These are phyloP conservation scores for Fusarium cyanostomum DNA, from an alignment of 2,329 filamentous ascomycete species.

Conservation along the genomic window DNA sequence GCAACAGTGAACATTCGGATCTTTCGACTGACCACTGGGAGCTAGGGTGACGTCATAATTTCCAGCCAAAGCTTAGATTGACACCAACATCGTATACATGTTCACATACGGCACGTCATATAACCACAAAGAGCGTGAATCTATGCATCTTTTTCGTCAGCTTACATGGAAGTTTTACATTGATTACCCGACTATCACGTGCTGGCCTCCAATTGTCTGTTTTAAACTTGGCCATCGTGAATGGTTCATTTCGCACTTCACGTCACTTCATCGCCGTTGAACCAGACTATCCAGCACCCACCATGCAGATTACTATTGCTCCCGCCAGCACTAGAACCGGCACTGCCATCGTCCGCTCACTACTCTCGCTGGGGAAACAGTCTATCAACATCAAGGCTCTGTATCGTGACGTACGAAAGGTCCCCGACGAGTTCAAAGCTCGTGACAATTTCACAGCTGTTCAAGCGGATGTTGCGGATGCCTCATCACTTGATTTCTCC, in stretches of 20 bases:
- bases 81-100: too few species aligned
- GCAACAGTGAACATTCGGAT: too few species aligned
- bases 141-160: too few species aligned
- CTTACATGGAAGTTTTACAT: too few species aligned
- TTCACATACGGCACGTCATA: too few species aligned
- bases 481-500: constrained; percentile 44
- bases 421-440: constrained; percentile 42
- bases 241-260: neutral
- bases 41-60: too few species aligned
- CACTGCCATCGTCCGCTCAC: constrained; percentile 42
- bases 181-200: too few species aligned
- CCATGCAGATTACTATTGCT: constrained; percentile 37
- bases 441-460: constrained; percentile 41
- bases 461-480: constrained; percentile 44
- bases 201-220: too few species aligned
- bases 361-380: constrained; percentile 30
- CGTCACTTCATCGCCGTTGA: neutral
- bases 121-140: too few species aligned
- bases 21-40: too few species aligned
- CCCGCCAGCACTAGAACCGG: constrained; percentile 48
- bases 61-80: too few species aligned
- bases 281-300: neutral
- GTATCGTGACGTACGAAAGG: constrained; percentile 45
- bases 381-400: constrained; percentile 36
- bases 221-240: too few species aligned